Evolutionary conservation across 495 filamentous ascomycete genomes (phyloP), one percentile per base, ranked within the genome.

Genomic region (Massariosphaeria phaeospora): DNA sequence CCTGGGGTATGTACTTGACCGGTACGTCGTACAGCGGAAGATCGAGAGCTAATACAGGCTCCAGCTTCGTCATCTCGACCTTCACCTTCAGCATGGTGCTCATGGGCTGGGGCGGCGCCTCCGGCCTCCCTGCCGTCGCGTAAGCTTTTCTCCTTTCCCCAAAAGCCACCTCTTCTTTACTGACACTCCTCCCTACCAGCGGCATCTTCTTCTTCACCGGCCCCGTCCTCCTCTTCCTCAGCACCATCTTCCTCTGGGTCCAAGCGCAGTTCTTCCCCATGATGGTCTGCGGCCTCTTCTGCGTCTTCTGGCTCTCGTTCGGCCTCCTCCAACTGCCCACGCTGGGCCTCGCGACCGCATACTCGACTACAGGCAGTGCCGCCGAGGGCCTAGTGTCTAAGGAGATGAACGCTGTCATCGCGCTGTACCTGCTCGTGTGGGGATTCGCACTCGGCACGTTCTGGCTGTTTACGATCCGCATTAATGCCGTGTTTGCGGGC

Each of bases 141-240:
- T 58, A 18, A 46, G 55, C 17, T 38, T 13, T 44, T 58, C 55
- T 62, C 47, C 62, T 49, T 46, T 49, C 55, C 47, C 10, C 43
- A 29, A 9, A 30, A 3, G n/a, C n/a, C 23, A 17, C 29, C n/a
- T 35, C 29, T 35, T 48, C 17, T 23, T 13, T 15, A 10, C 15
- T 31, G 29, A 1, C 3, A 10, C 18, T 35, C 27, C 20, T 36
- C 10, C 52, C 47, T 26, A 2, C 11, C 57, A 77, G 73, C 12
- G 76, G 76, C 39, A 79, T 78, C 54, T 80, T 79, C 68, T 79
- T 77, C 64, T 77, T 78, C 66, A 73, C 75, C 52, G 75, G 76
- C 1, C 76, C 75, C 4, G 57, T 77, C 11, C 69, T 77, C 49
- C 66, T 77, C 31, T 46, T 72, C 10, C 69, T 78, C 48, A 66